A percentile compares a stretch with the other conserved stretches of the same genome.
Conservation (phyloP, 2,329 filamentous ascomycete genomes). For the Hypoxylon sp. region DNA sequence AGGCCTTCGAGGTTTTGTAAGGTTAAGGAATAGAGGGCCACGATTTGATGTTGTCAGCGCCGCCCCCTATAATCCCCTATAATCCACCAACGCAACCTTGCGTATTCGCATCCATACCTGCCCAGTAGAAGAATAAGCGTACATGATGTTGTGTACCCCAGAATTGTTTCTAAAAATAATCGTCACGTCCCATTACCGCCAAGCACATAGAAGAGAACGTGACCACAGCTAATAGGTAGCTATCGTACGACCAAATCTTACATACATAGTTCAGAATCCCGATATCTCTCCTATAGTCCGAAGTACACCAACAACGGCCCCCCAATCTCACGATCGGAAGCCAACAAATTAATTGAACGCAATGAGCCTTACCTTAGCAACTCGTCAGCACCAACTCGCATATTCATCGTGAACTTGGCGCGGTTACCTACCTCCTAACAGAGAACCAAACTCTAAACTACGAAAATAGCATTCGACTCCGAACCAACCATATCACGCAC, state of each 20-base stretch:
- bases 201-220: background rate
- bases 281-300: background rate
- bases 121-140: background rate
- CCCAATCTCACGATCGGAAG: conserved; percentile 19
- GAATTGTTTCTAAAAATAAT: conserved; percentile 6
- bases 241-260: conserved; percentile 6
- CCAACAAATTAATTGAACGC: conserved; percentile 33
- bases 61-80: conserved; percentile 6
- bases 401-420: conserved; percentile 1
- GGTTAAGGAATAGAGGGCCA: conserved; percentile 15
- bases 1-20: conserved; percentile 7
- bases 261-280: background rate
- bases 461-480: background rate
- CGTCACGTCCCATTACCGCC: background rate
- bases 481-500: background rate
- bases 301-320: background rate
- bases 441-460: background rate
- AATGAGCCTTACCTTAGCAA: background rate
- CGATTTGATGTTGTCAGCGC: conserved; percentile 11
- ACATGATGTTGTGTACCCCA: conserved; percentile 4
- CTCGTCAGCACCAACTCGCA: conserved; percentile 12
- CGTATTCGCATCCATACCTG: background rate
- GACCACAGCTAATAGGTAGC: background rate
- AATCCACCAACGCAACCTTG: conserved; percentile 1
- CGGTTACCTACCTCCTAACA: conserved; percentile 24